phyloP scores from a whole-genome alignment of 2,329 filamentous ascomycete genomes.

The Aspergillus fumigatiaffinis region DNA sequence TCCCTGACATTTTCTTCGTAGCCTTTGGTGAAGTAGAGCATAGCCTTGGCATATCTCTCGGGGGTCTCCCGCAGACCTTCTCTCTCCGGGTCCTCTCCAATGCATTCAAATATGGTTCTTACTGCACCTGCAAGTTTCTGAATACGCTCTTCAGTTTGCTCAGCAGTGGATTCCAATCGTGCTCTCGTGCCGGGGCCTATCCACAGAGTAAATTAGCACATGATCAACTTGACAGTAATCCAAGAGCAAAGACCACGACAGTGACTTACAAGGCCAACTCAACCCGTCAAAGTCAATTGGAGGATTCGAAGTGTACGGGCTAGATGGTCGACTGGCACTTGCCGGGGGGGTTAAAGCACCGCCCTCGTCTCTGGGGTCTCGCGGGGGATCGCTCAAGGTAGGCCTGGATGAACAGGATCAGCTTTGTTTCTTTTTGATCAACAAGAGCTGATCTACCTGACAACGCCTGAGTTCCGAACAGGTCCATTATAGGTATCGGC shows the following conservation, averaged over 20 bases:
- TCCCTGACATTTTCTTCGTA: conserved; percentile 93
- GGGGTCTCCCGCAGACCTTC: conserved; percentile 66
- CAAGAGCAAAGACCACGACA: neutral
- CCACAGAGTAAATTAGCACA: conserved; percentile 5
- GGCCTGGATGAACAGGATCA: conserved; percentile 17
- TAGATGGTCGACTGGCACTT: conserved; percentile 48
- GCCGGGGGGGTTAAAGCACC: conserved; percentile 49
- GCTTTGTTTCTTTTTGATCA: neutral
- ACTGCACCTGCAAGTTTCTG: conserved; percentile 62
- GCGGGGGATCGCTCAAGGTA: conserved; percentile 46
- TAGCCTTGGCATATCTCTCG: conserved; percentile 85
- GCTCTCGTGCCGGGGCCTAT: conserved; percentile 46
- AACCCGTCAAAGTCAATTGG: conserved; percentile 51
- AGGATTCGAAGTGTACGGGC: conserved; percentile 47
- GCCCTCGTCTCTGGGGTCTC: conserved; percentile 52
- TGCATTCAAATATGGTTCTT: conserved; percentile 60
- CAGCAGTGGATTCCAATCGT: conserved; percentile 54
- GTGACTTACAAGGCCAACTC: conserved; percentile 49
- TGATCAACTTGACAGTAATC: conserved; percentile 7
- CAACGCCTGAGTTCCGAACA: conserved; percentile 14
- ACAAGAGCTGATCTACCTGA: conserved; percentile 21
- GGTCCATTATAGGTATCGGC: conserved; percentile 14
- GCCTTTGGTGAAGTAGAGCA: conserved; percentile 93
- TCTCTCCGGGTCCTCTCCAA: conserved; percentile 62
- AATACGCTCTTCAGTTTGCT: conserved; percentile 55